Conservation (phyloP, 1,139 yeast genomes). For the Yamadazyma membranifaciens region DNA sequence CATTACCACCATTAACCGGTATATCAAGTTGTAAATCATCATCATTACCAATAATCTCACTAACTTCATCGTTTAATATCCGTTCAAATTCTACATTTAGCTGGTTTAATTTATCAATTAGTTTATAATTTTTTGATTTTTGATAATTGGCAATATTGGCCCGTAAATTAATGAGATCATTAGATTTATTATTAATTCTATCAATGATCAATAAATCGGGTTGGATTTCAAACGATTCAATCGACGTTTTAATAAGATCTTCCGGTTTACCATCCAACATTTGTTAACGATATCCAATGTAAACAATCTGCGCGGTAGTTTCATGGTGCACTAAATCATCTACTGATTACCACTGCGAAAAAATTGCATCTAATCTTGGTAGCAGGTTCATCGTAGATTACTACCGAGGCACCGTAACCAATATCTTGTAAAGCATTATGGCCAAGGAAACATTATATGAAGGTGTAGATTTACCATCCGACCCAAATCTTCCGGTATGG, state of each 20-base stretch:
- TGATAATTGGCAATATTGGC: constrained; percentile 20
- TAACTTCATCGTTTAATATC: not conserved
- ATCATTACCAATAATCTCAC: not conserved
- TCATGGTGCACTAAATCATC: too few relatives aligned
- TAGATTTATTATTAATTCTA: constrained; percentile 41
- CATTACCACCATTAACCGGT: not conserved
- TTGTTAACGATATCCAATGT: not conserved
- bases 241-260: constrained; percentile 36
- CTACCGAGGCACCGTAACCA: too few relatives aligned
- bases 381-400: too few relatives aligned
- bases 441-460: constrained; percentile 35
- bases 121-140: not conserved
- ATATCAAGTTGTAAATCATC: not conserved
- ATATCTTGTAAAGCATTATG: too few relatives aligned
- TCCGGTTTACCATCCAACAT: constrained; percentile 37
- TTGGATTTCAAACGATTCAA: constrained; percentile 50
- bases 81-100: constrained; percentile 13
- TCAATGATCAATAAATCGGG: constrained; percentile 53
- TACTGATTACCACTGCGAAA: too few relatives aligned
- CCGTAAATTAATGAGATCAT: constrained; percentile 26
- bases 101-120: constrained; percentile 6
- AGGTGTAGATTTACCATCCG: constrained; percentile 41
- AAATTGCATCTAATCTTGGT: too few relatives aligned
- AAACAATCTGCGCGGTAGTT: too few relatives aligned
- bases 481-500: constrained; percentile 72